Percentiles rank a stretch among this genome's conserved stretches.
These are phyloP conservation scores for Pythium pyrilobum DNA, from an alignment of 352 stramenopile species.

Conservation along the genomic window DNA sequence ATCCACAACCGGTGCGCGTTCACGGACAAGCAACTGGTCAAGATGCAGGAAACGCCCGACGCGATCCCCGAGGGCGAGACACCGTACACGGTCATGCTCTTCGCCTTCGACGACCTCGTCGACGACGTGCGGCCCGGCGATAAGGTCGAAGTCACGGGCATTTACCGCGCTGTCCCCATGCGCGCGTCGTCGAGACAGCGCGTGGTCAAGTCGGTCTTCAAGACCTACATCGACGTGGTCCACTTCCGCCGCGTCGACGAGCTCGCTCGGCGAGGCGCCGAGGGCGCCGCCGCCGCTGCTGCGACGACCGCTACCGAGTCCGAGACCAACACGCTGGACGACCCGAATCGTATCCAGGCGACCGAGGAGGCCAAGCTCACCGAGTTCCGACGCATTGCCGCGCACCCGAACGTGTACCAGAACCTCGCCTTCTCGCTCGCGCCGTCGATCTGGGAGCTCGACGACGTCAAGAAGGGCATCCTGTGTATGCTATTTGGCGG, in stretches of 20 bases:
- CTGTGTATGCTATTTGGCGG: constrained; percentile 99
- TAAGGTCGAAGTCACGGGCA: constrained; percentile 95
- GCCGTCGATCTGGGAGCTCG: constrained; percentile 92
- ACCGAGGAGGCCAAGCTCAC: constrained; percentile 52
- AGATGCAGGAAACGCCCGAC: constrained; percentile 97
- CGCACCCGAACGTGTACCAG: constrained; percentile 78
- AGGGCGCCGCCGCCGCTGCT: constrained; percentile 15
- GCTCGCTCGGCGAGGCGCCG: constrained; percentile 37
- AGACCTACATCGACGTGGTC: constrained; percentile 98
- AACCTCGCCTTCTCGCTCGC: constrained; percentile 78
- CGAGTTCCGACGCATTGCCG: constrained; percentile 67
- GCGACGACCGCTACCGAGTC: constrained; percentile 16
- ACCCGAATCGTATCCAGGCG: constrained; percentile 41
- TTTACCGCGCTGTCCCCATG: constrained; percentile 95
- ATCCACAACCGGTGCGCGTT: constrained; percentile 98
- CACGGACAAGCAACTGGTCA: constrained; percentile 98
- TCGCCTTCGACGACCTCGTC: constrained; percentile 98
- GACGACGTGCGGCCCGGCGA: constrained; percentile 97
- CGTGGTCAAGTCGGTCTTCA: constrained; percentile 96
- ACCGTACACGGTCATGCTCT: constrained; percentile 96
- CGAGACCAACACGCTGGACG: constrained; percentile 18
- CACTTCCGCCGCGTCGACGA: constrained; percentile 94
- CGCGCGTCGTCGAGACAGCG: constrained; percentile 92
- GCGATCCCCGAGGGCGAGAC: constrained; percentile 98
- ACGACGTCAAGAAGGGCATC: constrained; percentile 99